Base-by-base conservation (phyloP, 768 basidiomycete species). In the Mycena maculata region DNA sequence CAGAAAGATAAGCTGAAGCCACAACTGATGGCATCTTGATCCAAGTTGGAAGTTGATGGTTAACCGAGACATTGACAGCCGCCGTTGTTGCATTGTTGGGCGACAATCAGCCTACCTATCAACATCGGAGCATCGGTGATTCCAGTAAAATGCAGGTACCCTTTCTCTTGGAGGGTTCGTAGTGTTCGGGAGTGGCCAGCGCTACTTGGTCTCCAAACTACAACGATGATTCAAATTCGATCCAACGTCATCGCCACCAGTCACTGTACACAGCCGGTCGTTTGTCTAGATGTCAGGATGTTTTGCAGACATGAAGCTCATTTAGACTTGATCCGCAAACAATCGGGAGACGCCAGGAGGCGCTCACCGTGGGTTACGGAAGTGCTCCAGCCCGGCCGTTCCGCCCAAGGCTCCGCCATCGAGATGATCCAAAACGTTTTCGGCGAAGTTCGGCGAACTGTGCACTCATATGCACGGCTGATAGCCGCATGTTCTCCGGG, bases 51-150 rank as follows among this genome's bases (percentile, higher is more conserved):
- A 16, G 16, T 38, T 41, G 33, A 33, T 52, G n/a, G 39, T 41
- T 30, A 18, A 7, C 25, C 54, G 47, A 54, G 38, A 50, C 30
- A 65, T 65, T 47, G 63, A 57, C 63, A 64, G 36, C 55, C 55
- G 60, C n/a, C n/a, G n/a, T n/a, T n/a, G n/a, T n/a, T n/a, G n/a
- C n/a, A n/a, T 68, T 41, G 63, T 64, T 61, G 61, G 61, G 61
- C 67, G 62, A 68, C 67, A 63, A 68, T 68, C 67, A 68, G 20
- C 23, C 8, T 12, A 28, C 49, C 31, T 30, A 65, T 57, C 58
- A 65, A 42, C 25, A 39, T 47, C 42, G 52, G 48, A n/a, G 7
- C 36, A 58, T 55, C 54, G 55, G 63, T 44, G 16, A 8, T 23
- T n/a, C 39, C 15, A 9, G 9, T 20, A 28, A 31, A n/a, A n/a